Conservation (phyloP, 78 protist species). For the Dictyostelium intermedium region DNA sequence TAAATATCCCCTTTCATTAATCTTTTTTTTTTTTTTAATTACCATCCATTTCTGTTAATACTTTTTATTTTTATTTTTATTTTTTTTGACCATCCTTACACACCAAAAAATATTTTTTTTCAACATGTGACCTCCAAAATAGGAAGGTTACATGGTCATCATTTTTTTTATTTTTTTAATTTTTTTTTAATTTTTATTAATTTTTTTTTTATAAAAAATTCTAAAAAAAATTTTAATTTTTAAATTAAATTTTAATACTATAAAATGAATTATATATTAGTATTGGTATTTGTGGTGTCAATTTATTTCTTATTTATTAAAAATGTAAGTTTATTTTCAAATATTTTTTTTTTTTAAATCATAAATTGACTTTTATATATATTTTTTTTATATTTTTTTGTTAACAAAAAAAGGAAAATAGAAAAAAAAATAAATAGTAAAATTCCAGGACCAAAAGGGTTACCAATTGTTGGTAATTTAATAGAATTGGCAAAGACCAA, state of each 20-base stretch:
- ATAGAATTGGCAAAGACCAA: not conserved
- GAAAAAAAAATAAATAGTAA: not conserved
- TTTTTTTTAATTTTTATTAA: not conserved
- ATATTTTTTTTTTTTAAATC: too few relatives aligned
- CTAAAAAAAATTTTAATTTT: not conserved
- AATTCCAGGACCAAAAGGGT: not conserved
- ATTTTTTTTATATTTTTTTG: not conserved
- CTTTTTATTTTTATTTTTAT: too few relatives aligned
- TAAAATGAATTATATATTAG: not conserved
- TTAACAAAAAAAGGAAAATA: not conserved
- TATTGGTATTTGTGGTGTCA: not conserved
- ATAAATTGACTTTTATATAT: too few relatives aligned
- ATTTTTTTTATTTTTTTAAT: not conserved
- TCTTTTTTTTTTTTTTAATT: too few relatives aligned
- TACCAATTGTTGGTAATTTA: constrained; percentile 11
- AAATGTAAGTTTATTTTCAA: not conserved
- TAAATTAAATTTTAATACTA: not conserved
- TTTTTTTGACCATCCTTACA: too few relatives aligned
- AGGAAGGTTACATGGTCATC: not conserved
- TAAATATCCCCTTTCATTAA: not conserved
- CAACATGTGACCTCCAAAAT: too few relatives aligned
- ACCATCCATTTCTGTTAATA: too few relatives aligned
- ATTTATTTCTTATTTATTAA: not conserved
- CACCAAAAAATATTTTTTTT: not conserved
- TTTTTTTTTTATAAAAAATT: not conserved